These are phyloP conservation scores for Blastomyces silverae DNA, from an alignment of 2,329 filamentous ascomycete genomes.

Conservation along the genomic window DNA sequence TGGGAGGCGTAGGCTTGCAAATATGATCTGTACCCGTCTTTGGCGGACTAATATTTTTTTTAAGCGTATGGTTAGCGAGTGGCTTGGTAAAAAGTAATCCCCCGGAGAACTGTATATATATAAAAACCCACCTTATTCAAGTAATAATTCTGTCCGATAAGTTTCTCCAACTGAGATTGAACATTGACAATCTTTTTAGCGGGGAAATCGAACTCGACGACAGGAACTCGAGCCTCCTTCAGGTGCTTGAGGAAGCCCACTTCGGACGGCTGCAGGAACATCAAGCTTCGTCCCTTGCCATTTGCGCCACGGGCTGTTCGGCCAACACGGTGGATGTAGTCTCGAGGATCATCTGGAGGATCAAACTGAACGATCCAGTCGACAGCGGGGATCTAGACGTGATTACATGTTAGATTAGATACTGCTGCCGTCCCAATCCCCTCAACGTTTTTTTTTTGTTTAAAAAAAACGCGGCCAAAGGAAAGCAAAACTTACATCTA, in stretches of 20 bases:
- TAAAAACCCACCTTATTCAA: conserved; percentile 69
- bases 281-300: conserved; percentile 76
- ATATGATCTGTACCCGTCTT: conserved; percentile 77
- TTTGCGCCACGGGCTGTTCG: conserved; percentile 82
- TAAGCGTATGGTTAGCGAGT: conserved; percentile 9
- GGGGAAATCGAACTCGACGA: conserved; percentile 95
- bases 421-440: not conserved
- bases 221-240: conserved; percentile 82
- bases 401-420: not conserved
- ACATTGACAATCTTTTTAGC: conserved; percentile 86
- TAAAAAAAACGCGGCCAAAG: not conserved
- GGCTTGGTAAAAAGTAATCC: too few relatives aligned
- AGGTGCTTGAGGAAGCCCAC: conserved; percentile 87
- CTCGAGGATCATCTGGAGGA: conserved; percentile 79
- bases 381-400: conserved; percentile 70
- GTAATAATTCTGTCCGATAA: conserved; percentile 94
- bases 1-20: conserved; percentile 92
- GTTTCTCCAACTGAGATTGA: conserved; percentile 84
- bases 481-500: conserved; percentile 57
- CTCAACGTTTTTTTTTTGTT: not conserved
- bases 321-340: conserved; percentile 94
- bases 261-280: conserved; percentile 90
- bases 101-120: not conserved
- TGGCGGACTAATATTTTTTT: conserved; percentile 48
- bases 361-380: conserved; percentile 98